phyloP scores from a whole-genome alignment of 148 eudicot species.

The Dysphania ambrosioides region DNA sequence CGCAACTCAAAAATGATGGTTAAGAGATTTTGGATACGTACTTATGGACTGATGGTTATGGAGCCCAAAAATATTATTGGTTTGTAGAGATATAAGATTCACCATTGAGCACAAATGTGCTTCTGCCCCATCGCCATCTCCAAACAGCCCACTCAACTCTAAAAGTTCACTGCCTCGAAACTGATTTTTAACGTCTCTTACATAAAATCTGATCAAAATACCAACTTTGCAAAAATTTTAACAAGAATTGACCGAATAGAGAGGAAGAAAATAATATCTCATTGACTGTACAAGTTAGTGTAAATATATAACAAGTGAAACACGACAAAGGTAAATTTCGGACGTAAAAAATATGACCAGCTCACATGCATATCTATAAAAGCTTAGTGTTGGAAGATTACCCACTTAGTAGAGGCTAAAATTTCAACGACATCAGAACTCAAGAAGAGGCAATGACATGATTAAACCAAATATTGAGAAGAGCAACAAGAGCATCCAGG shows the following conservation, averaged over 20 bases:
- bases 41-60: too few species aligned
- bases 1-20: too few species aligned
- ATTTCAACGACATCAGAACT: slow-evolving; percentile 43
- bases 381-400: slow-evolving; percentile 3
- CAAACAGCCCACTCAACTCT: too few species aligned
- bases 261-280: background rate
- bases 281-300: slow-evolving; percentile 26
- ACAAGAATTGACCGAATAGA: background rate
- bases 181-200: too few species aligned
- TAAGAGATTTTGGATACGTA: too few species aligned
- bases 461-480: slow-evolving; percentile 66
- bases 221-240: too few species aligned
- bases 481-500: slow-evolving; percentile 69
- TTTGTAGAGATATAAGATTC: too few species aligned
- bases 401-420: background rate
- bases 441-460: slow-evolving; percentile 89
- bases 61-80: too few species aligned
- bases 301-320: slow-evolving; percentile 21
- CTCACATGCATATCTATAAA: slow-evolving; percentile 15
- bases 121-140: too few species aligned
- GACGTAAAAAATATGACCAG: slow-evolving; percentile 20
- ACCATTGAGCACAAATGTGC: too few species aligned
- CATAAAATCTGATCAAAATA: too few species aligned
- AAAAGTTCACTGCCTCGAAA: too few species aligned
- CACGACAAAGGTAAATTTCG: slow-evolving; percentile 6